Conservation (phyloP, 2,329 filamentous ascomycete species). For the Apiospora arundinis region DNA sequence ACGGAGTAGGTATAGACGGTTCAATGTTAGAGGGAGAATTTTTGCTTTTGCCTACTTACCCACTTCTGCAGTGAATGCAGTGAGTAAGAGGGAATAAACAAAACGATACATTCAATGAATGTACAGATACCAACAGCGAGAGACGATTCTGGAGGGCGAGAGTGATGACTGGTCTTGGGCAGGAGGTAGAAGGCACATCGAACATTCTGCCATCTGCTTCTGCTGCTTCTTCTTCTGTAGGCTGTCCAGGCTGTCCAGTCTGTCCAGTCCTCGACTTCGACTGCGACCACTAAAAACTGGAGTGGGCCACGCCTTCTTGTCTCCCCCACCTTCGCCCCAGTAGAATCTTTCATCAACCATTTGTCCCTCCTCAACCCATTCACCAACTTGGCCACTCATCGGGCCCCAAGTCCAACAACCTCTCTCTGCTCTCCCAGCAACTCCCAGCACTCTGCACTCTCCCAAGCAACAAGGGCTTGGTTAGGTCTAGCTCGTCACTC, state of each 20-base stretch:
- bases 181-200: not conserved
- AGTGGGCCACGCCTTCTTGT: slow-evolving; percentile 10
- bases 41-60: slow-evolving; percentile 6
- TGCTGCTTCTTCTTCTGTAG: not conserved
- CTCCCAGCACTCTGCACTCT: too few species aligned
- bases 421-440: not conserved
- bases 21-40: not conserved
- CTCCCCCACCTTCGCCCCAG: slow-evolving; percentile 18
- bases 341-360: slow-evolving; percentile 19
- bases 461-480: slow-evolving; percentile 18
- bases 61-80: not conserved
- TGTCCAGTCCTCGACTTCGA: not conserved
- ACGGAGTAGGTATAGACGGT: too few species aligned
- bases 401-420: slow-evolving; percentile 14
- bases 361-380: slow-evolving; percentile 20
- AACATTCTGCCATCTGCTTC: not conserved
- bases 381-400: slow-evolving; percentile 10
- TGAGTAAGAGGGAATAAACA: slow-evolving; percentile 4
- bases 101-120: not conserved
- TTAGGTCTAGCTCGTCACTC: slow-evolving; percentile 21
- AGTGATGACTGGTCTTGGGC: not conserved
- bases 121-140: not conserved
- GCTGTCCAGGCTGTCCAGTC: not conserved
- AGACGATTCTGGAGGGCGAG: not conserved
- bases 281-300: slow-evolving; percentile 13